Conservation (phyloP, 1,139 yeast genomes). For the Pichia sorboxylosa region DNA sequence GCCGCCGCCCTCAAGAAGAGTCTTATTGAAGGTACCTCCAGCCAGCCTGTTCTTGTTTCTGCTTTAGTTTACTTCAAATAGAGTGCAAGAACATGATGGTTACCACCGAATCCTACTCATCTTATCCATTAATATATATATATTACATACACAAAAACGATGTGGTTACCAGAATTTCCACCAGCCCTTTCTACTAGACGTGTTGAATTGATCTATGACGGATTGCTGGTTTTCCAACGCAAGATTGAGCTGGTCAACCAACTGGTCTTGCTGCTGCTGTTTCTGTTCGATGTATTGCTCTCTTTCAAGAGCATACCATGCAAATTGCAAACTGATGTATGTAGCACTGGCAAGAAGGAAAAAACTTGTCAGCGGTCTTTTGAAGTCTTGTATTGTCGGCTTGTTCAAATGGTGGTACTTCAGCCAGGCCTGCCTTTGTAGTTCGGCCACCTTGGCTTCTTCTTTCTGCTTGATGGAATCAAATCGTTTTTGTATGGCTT, state of each 20-base stretch:
- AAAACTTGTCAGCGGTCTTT: conserved; percentile 20
- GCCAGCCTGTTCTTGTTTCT: conserved; percentile 12
- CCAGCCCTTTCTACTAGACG: conserved; percentile 2
- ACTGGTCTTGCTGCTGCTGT: conserved; percentile 14
- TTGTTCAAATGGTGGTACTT: conserved; percentile 13
- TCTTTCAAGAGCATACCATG: conserved; percentile 20
- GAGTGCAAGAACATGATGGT: no score
- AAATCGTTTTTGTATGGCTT: conserved; percentile 15
- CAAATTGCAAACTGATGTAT: conserved; percentile 19
- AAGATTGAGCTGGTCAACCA: conserved; percentile 17
- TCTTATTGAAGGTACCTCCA: conserved; percentile 29
- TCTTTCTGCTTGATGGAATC: conserved; percentile 15
- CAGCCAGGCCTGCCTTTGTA: conserved; percentile 14
- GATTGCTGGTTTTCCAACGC: conserved; percentile 17
- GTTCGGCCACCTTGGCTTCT: conserved; percentile 13
- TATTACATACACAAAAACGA: no score
- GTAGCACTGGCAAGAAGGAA: conserved; percentile 20
- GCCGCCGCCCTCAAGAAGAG: conserved; percentile 33
- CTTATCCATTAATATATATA: no score
- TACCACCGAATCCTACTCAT: no score
- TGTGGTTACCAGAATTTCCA: conserved; percentile 6
- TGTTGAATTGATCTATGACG: conserved; percentile 6
- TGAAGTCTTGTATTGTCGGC: conserved; percentile 19
- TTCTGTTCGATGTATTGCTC: conserved; percentile 16
- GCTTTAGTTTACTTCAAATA: conserved; percentile 9